phyloP scores from a whole-genome alignment of 139 green algal genomes.

The Yamagishiella unicocca region DNA sequence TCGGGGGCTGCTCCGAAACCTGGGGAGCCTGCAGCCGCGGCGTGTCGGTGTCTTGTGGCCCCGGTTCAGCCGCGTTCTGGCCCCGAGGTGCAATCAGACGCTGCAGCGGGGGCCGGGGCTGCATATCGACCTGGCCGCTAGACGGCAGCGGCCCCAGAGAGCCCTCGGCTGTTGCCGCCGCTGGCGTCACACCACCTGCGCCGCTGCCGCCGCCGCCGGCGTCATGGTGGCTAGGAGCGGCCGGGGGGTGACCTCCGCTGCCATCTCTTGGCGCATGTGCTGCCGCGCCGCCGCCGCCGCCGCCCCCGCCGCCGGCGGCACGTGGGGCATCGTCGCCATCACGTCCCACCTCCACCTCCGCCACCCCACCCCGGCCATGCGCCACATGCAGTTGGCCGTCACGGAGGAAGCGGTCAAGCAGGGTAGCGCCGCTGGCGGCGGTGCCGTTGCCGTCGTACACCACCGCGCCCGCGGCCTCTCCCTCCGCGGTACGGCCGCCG shows the following conservation, averaged over 20 bases:
- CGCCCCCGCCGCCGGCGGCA: neutral
- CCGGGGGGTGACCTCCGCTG: neutral
- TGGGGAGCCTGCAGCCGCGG: too few relatives aligned
- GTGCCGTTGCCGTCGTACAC: neutral
- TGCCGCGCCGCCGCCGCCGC: neutral
- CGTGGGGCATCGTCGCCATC: neutral
- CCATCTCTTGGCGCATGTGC: neutral
- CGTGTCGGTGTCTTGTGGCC: too few relatives aligned
- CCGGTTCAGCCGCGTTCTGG: too few relatives aligned
- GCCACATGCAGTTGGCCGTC: neutral
- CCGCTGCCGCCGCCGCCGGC: neutral
- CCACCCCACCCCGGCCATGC: neutral
- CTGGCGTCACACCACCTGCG: neutral
- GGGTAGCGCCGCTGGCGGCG: neutral
- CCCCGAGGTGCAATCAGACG: too few relatives aligned
- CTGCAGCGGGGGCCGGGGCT: too few relatives aligned
- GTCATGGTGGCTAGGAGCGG: neutral
- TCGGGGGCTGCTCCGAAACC: too few relatives aligned
- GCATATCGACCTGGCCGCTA: too few relatives aligned
- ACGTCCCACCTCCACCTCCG: too few relatives aligned
- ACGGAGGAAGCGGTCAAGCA: neutral
- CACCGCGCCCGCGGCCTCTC: neutral
- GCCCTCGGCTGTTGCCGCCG: neutral
- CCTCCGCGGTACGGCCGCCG: neutral
- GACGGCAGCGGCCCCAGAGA: too few relatives aligned